Evolutionary conservation across 345 rosid genomes (phyloP), one percentile per base, ranked within the genome.

Genomic region (Melaleuca quinquenervia): DNA sequence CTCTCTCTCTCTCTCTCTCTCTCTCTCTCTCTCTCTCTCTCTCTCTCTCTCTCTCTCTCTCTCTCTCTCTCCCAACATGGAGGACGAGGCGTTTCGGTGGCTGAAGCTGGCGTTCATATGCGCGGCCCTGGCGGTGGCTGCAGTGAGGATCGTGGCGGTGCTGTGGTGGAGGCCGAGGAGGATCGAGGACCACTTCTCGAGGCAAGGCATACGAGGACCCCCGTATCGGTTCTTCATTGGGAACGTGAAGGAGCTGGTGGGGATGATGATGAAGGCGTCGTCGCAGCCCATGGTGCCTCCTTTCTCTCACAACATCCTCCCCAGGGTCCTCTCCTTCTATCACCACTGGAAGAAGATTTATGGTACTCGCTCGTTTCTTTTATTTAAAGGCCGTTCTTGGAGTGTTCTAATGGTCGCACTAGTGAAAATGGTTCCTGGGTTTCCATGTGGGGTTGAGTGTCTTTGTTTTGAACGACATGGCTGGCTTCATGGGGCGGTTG

Each of bases 261-360:
- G 91, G 11, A 94, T 97, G 99, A 97, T 93, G 98, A 84, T 94
- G 24, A 91, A 94, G 87, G 98, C 99, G 80, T 96, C 98, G 84
- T 91, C 98, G 78, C 95, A 94, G 50, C 99, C 98, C 85, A 95
- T 96, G 94, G 26, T 48, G 48, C 99, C 99, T 83, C 96, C 98
- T 88, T 92, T 90, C 91, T 97, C 98, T n/a, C 99, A 97, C 92
- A 96, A 97, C 91, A 97, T 97, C 56, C 98, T 97, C 36, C 99
- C 99, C 32, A 87, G 99, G 78, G 99, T 97, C 74, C 97, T 97
- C 86, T 89, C 99, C 52, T 96, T 97, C 70, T 97, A 97, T 87
- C 98, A 96, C 85, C 97, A 97, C 87, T 97, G 99, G 99, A 93
- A 94, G 90, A 97, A 97, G 91, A 93, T 96, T 87, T 96, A 97